These are phyloP conservation scores for Mortierella sp. DNA, from an alignment of 371 early-diverging fungal species.

Conservation along the genomic window DNA sequence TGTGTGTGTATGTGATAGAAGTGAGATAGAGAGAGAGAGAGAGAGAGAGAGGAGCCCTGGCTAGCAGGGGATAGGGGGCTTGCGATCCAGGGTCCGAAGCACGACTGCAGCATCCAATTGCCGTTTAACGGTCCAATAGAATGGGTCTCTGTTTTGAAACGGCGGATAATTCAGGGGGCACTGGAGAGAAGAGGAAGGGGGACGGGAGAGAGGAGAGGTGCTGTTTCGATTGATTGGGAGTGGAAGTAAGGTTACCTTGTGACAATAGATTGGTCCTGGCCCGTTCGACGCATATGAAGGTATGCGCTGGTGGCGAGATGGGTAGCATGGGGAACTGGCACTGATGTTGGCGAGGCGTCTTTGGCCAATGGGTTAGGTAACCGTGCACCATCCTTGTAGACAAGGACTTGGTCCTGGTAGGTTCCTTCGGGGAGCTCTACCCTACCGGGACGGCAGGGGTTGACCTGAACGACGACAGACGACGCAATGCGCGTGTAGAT, in stretches of 20 bases:
- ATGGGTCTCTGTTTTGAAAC: background rate
- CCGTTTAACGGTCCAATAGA: too few relatives aligned
- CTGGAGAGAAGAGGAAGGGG: background rate
- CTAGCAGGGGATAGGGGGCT: too few relatives aligned
- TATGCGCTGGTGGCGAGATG: constrained; percentile 79
- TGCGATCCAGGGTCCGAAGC: background rate
- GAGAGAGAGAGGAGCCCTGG: background rate
- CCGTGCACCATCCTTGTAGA: constrained; percentile 67
- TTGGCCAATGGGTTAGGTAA: constrained; percentile 20
- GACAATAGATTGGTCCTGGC: constrained; percentile 83
- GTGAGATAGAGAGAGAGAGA: background rate
- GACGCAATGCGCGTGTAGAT: constrained; percentile 74
- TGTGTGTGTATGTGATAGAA: background rate
- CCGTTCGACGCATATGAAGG: constrained; percentile 86
- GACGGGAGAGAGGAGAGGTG: background rate
- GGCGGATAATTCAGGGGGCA: background rate
- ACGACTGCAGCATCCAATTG: background rate
- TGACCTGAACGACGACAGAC: constrained; percentile 67
- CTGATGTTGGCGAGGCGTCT: too few relatives aligned
- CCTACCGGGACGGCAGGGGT: constrained; percentile 57
- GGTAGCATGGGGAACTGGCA: constrained; percentile 81
- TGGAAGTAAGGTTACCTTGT: constrained; percentile 59
- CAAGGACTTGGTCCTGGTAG: constrained; percentile 79
- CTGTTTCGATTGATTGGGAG: constrained; percentile 17
- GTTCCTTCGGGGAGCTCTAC: constrained; percentile 67